Base-by-base conservation (phyloP, 192 early-diverging fungal species). In the Coemansia erecta region DNA sequence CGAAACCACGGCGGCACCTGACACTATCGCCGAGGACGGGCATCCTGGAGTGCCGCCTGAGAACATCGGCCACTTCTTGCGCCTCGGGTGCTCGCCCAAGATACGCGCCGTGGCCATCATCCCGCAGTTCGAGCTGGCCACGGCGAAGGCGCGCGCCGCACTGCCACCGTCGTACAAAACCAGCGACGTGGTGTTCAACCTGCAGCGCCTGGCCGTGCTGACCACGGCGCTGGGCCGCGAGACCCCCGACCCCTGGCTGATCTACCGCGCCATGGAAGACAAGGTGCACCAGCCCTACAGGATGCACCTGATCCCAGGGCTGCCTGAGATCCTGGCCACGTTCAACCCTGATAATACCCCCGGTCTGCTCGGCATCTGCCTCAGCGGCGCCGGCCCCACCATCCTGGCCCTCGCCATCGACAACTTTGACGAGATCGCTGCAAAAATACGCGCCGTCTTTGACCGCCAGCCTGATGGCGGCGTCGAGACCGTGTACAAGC, bases 341-440 rank as follows among this genome's bases (percentile, higher is more conserved):
- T 85, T 89, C 26, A 87, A 85, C 23, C 90, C 90, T 14, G 84
- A 84, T 56, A 86, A 84, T 23, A 72, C 85, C 23, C 90, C 90
- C 0, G 95, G 95, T 6, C 73, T 99, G 15, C 82, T 97, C 4
- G 97, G 97, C 9, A 87, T 93, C 28, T 97, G 95, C 60, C 77
- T 98, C 46, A 92, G 89, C 60, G 97, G 97, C 46, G 97, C 97
- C 4, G 97, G 97, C 1, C 97, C 97, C 18, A 98, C 95, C 31
- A 92, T 99, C 41, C 80, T 99, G 37, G 92, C 90, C 14, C 77
- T 99, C 51, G 94, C 94, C 0, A 84, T 83, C 3, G 76, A 82
- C 51, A 87, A 94, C 69, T 94, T 94, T 84, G 92, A 95, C 58
- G 60, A 70, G 24, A 95, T 98, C 52, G 94, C 93, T 2, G 62